Evolutionary conservation across 208 protist genomes (phyloP), one percentile per base, ranked within the genome.

Genomic region (Trypanosoma scelopori): DNA sequence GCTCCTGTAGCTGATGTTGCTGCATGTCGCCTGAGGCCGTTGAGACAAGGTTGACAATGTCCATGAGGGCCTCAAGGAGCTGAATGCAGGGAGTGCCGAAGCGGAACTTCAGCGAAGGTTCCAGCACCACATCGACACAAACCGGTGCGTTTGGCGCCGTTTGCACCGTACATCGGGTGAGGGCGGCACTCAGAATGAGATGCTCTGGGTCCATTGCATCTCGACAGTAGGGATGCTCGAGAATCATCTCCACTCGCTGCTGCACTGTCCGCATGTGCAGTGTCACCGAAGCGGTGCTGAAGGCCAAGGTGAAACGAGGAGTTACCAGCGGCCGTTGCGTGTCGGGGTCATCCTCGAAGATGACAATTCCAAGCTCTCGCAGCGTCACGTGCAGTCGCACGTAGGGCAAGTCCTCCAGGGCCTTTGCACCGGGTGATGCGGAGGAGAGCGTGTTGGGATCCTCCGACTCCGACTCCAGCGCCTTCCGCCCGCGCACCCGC

Each of bases 21-120:
- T 46, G 28, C 16, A 57, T 27, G 23, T 50, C 49, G 62, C 81
- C 64, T 30, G 82, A 60, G 0, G 71, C 62, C 3, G 76, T 81
- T 23, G 90, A 27, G 28, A 84, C 58, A 32, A 95, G 58, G 47
- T 91, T 90, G 5, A 82, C 51, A 52, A 95, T 80, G 61, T 95
- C 89, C 80, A 92, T 91, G 16, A 89, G 60, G 28, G 66, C 63
- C 73, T 95, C 85, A 9, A 91, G 65, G 28, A 95, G 67, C 66
- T 92, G 81, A 43, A 91, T 85, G 49, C 82, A 89, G 16, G 89
- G 74, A 20, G 89, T 95, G 52, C 86, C 85, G 30, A 92, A 43
- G 47, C 75, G 62, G 49, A 83, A 65, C n/a, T 57, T 72, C 39
- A 90, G 62, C 15, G 76, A 63, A 0, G 71, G 53, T 37, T 79